Evolutionary conservation across 768 basidiomycete genomes (phyloP).

Genomic region (Collybia mongolica): DNA sequence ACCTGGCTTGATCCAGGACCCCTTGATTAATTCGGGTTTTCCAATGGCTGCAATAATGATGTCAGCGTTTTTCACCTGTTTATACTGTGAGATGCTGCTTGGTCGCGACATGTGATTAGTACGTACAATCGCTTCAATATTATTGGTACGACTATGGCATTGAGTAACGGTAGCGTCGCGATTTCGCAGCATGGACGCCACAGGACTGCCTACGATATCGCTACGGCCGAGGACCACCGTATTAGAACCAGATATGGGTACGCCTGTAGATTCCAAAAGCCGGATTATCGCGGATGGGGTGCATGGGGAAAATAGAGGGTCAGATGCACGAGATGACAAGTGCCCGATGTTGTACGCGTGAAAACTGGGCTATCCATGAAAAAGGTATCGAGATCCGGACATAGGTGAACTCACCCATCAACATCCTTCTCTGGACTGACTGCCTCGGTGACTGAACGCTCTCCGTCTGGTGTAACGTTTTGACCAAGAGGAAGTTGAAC

Average conservation of each 20-base stretch:
- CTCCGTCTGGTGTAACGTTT: constrained; percentile 78
- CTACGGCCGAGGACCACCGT: constrained; percentile 94
- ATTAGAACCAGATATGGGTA: constrained; percentile 72
- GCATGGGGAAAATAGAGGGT: constrained; percentile 91
- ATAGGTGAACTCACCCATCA: constrained; percentile 68
- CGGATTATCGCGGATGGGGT: constrained; percentile 93
- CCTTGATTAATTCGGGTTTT: constrained; percentile 85
- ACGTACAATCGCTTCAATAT: constrained; percentile 76
- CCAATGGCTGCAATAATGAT: constrained; percentile 98
- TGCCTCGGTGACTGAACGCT: constrained; percentile 91
- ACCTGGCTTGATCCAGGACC: constrained; percentile 93
- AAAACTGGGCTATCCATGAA: constrained; percentile 56
- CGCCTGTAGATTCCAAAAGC: constrained; percentile 85
- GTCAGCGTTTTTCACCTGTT: constrained; percentile 84
- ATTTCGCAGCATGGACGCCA: constrained; percentile 85
- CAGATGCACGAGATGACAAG: constrained; percentile 84
- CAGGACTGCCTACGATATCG: constrained; percentile 97
- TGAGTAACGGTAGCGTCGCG: constrained; percentile 96
- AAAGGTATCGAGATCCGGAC: constrained; percentile 3
- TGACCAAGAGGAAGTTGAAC: constrained; percentile 94
- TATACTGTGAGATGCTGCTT: not conserved
- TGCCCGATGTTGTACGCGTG: constrained; percentile 98
- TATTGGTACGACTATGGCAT: constrained; percentile 89
- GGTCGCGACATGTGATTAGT: not conserved
- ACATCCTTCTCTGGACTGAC: constrained; percentile 95